Evolutionary conservation across 345 rosid genomes (phyloP).

Genomic region (Citrus unshiu): DNA sequence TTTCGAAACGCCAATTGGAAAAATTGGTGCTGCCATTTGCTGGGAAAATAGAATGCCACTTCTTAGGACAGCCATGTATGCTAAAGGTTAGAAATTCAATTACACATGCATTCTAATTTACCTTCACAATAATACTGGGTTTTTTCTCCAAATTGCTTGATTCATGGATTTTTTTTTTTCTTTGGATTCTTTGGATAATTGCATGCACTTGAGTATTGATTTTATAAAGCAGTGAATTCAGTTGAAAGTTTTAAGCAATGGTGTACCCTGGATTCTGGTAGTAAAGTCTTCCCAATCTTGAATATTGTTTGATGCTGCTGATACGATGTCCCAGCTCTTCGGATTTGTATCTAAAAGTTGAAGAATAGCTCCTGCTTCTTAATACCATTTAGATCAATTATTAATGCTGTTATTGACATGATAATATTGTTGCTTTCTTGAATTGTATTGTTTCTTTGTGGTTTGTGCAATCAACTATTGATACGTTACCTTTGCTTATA

Average conservation of each 20-base stretch:
- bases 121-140: background rate
- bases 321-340: background rate
- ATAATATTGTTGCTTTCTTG: background rate
- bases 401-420: background rate
- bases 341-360: background rate
- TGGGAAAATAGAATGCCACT: conserved; percentile 98
- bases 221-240: background rate
- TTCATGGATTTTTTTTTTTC: background rate
- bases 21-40: conserved; percentile 89
- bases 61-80: conserved; percentile 89
- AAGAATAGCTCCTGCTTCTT: background rate
- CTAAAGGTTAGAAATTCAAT: conserved; percentile 53
- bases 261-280: background rate
- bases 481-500: conserved; percentile 1
- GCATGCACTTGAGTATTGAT: background rate
- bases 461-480: background rate
- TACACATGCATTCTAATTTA: background rate
- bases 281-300: background rate
- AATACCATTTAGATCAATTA: background rate
- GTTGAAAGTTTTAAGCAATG: background rate
- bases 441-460: background rate
- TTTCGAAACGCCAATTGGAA: conserved; percentile 73
- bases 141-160: background rate
- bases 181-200: fast-evolving
- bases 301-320: background rate